These are phyloP conservation scores for Hemisphaericaspora xylanilytica DNA, from an alignment of 1,139 yeast species.

Conservation along the genomic window DNA sequence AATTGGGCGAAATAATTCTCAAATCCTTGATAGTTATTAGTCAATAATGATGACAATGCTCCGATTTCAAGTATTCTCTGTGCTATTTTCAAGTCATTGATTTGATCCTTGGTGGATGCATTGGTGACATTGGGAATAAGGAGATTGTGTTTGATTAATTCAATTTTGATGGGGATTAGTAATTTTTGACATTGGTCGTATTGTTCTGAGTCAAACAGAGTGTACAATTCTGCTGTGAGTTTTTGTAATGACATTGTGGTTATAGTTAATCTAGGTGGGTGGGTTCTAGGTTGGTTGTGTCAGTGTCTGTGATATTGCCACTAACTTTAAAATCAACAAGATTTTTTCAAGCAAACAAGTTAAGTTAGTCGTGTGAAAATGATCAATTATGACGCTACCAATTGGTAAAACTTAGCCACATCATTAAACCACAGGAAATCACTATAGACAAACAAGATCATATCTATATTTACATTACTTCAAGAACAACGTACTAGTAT, in stretches of 20 bases:
- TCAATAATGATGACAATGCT: slow-evolving; percentile 70
- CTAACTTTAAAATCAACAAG: too few species aligned
- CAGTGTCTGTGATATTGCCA: neutral
- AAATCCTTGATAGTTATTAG: slow-evolving; percentile 61
- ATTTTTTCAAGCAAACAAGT: neutral
- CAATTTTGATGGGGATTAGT: slow-evolving; percentile 72
- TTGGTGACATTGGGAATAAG: slow-evolving; percentile 62
- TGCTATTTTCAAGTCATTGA: slow-evolving; percentile 73
- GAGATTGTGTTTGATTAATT: slow-evolving; percentile 72
- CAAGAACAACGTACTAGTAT: too few species aligned
- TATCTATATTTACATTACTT: too few species aligned
- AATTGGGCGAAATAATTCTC: slow-evolving; percentile 74
- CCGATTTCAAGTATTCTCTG: slow-evolving; percentile 86
- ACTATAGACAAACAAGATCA: too few species aligned
- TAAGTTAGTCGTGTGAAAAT: neutral
- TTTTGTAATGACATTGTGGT: slow-evolving; percentile 43
- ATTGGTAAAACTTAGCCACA: neutral
- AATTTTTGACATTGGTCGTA: slow-evolving; percentile 59
- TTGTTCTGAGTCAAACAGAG: slow-evolving; percentile 58
- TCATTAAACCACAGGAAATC: too few species aligned
- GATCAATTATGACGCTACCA: neutral
- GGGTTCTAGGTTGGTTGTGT: neutral
- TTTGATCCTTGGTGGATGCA: slow-evolving; percentile 38
- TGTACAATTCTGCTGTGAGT: slow-evolving; percentile 65
- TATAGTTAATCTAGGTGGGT: neutral